Evolutionary conservation across 2,329 filamentous ascomycete species (phyloP).

Genomic region (Xylariaceae sp.): DNA sequence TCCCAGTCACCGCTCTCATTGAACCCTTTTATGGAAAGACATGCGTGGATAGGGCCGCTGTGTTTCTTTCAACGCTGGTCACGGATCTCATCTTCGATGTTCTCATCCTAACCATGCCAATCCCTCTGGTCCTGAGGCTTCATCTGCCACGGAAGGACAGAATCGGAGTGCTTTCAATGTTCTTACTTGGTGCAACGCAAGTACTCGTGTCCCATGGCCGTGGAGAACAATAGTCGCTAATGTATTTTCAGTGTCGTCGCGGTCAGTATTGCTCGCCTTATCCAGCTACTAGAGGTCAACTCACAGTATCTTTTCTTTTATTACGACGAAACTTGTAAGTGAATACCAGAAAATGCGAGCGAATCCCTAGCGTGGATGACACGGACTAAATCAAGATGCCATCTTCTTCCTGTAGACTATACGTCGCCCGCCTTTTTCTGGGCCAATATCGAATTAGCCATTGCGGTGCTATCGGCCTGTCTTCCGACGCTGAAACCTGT

Average conservation of each 20-base stretch:
- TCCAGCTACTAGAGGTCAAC: slow-evolving; percentile 17
- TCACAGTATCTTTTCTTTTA: slow-evolving; percentile 20
- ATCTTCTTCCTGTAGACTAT: slow-evolving; percentile 19
- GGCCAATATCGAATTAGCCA: slow-evolving; percentile 22
- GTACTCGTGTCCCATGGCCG: background rate
- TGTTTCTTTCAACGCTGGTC: slow-evolving; percentile 24
- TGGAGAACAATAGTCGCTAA: background rate
- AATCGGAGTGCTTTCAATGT: slow-evolving; percentile 26
- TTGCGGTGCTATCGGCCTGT: slow-evolving; percentile 20
- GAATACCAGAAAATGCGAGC: background rate
- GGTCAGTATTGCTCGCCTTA: slow-evolving; percentile 19
- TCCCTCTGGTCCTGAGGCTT: slow-evolving; percentile 26
- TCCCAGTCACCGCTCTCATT: slow-evolving; percentile 25
- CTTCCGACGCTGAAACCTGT: slow-evolving; percentile 22
- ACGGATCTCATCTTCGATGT: slow-evolving; percentile 26
- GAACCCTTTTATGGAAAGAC: slow-evolving; percentile 25
- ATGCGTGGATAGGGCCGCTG: slow-evolving; percentile 21
- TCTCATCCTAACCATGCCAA: slow-evolving; percentile 25
- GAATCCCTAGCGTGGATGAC: background rate
- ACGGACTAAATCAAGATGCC: background rate
- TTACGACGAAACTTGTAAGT: slow-evolving; percentile 28
- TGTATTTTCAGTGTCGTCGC: slow-evolving; percentile 20
- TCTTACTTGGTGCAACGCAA: slow-evolving; percentile 26
- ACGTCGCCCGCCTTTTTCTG: slow-evolving; percentile 26
- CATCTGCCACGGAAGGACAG: slow-evolving; percentile 25